Base-by-base conservation (phyloP, 805 yeast genomes). In the Brettanomyces bruxellensis region DNA sequence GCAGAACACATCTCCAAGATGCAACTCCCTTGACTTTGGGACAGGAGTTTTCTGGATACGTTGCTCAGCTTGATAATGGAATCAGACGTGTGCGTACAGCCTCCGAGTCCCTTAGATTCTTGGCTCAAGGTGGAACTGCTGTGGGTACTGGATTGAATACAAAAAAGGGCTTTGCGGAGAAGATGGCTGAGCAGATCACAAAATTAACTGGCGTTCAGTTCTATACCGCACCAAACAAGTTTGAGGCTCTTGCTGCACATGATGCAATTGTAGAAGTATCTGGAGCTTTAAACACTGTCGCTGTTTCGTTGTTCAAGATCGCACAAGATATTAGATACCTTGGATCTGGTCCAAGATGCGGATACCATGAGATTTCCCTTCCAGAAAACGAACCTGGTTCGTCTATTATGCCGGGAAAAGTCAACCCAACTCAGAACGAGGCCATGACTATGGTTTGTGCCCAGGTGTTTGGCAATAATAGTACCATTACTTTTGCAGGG, bases 331-430 rank as follows among this genome's bases (percentile, higher is more conserved):
- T 93, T 68, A 80, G 99, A 72, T 93, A 93, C 78, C 80, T 93
- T 58, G 99, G 98, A 54, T 87, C 96, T 41, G 99, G 99, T 61
- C 99, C 99, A 65, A 85, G 99, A 74, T 93, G 99, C 72, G 99
- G 99, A 53, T 93, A 93, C 71, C 97, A 97, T 47, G 99, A 93
- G 72, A 79, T 93, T 57, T 64, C 88, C 25, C 75, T 93, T 58
- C 99, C 99, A 53, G 98, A 91, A 74, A 93, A 93, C 70, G 99
- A 93, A 74, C 99, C 99, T 48, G 99, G 99, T 63, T 88, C 97
- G 49, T 89, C 97, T 28, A 93, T 93, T 69, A 93, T 93, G 99
- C 99, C 99, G 45, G 99, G 99, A 66, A 93, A 93, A 74, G 97
- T 93, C 53, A 93, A 93, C 78, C 99, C 99, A 55, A 93, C 99